phyloP scores from a whole-genome alignment of 129 eudicot genomes.

The Deinandra increscens region DNA sequence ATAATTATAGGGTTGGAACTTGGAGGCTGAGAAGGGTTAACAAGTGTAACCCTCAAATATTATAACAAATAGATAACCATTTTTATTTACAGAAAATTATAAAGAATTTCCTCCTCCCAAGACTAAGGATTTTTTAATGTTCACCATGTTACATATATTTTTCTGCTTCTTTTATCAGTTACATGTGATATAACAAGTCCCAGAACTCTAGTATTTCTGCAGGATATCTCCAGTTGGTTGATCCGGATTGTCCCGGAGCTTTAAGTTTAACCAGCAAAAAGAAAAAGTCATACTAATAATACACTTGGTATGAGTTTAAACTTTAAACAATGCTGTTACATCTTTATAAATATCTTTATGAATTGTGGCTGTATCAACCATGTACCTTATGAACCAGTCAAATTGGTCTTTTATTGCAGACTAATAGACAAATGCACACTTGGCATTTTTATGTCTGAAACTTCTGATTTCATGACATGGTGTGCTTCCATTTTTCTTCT shows the following conservation, averaged over 20 bases:
- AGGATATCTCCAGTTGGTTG: neutral
- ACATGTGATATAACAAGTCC: no score
- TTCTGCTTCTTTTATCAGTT: no score
- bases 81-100: neutral
- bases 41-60: neutral
- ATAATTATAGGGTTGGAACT: conserved; percentile 14
- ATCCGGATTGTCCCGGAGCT: neutral
- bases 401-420: neutral
- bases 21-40: neutral
- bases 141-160: neutral
- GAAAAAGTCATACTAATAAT: neutral
- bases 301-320: neutral
- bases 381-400: neutral
- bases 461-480: neutral
- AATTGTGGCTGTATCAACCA: conserved; percentile 3
- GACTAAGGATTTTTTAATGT: neutral
- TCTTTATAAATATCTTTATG: neutral
- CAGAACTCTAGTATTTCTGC: no score
- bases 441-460: neutral
- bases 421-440: neutral
- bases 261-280: neutral
- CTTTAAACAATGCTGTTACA: neutral
- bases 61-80: neutral
- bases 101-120: neutral
- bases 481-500: neutral